These are phyloP conservation scores for Russula abietina DNA, from an alignment of 768 basidiomycete genomes.

Conservation along the genomic window DNA sequence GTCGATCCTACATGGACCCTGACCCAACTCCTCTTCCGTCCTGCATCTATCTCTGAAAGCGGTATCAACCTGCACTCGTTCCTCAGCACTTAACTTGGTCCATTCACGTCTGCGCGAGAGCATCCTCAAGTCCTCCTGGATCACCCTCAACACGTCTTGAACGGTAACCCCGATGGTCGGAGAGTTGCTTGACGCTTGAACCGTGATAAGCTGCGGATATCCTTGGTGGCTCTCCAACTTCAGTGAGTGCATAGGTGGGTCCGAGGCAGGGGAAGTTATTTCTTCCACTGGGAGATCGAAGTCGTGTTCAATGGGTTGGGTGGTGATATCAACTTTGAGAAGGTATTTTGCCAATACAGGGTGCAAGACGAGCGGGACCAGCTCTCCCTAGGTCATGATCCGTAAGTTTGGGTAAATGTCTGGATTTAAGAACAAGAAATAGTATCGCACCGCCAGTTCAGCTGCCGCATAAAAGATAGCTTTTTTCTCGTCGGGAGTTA, in stretches of 20 bases:
- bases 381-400: constrained; percentile 3
- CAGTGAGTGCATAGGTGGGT: constrained; percentile 10
- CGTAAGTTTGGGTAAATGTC: not conserved
- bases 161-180: constrained; percentile 7
- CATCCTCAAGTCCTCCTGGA: constrained; percentile 8
- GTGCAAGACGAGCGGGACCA: constrained; percentile 14
- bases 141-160: constrained; percentile 8
- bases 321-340: constrained; percentile 10
- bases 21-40: constrained; percentile 15
- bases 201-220: constrained; percentile 7
- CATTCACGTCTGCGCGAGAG: constrained; percentile 18
- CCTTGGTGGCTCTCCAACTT: constrained; percentile 15
- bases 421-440: not conserved
- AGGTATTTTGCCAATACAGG: constrained; percentile 15
- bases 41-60: constrained; percentile 13
- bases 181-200: constrained; percentile 1
- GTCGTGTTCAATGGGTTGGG: constrained; percentile 13
- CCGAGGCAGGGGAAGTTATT: not conserved
- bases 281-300: constrained; percentile 14
- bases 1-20: constrained; percentile 18
- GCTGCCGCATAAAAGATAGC: constrained; percentile 14
- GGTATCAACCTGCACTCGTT: not conserved
- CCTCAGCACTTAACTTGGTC: constrained; percentile 5
- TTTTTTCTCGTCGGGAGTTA: constrained; percentile 2
- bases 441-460: constrained; percentile 4